Evolutionary conservation across 192 early-diverging fungal genomes (phyloP), one percentile per base, ranked within the genome.

Genomic region (Podila epicladia): DNA sequence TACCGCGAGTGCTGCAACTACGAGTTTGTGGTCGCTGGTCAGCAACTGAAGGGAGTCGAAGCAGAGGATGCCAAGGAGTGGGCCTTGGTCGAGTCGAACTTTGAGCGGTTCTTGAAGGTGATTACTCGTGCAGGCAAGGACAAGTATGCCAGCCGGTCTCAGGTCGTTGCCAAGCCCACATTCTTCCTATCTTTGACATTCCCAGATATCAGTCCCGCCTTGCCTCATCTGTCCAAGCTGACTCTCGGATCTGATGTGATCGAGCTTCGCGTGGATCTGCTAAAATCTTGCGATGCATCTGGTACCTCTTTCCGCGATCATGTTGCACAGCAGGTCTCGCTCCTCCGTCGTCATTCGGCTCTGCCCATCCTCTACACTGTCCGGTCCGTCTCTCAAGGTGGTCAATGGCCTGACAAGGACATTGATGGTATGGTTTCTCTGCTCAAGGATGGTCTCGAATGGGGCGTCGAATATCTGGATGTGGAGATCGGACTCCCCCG

Each of bases 391-490:
- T 86, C 88, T 29, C 98, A 99, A 84, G 97, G 94, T 58, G 97
- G 97, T 33, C 88, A 87, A 7, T 99, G 94, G 86, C 88, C 92
- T 9, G 90, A 91, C 31, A 84, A 86, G 12, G 88, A 88, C 20
- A 72, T 85, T 41, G 82, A 90, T 35, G 88, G 86, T 19, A 87
- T 94, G 88, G 86, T 91, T 37, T 84, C 83, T 7, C 83, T 98
- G 19, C 74, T 98, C 49, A 65, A 77, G 15, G 79, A 85, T 57
- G 97, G 92, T 26, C 50, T 94, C 28, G 86, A 89, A 60, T 96
- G 95, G 95, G 97, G 96, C 29, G 94, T 95, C 79, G 97, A 98
- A 84, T 97, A 94, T 74, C 82, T 99, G 32, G 98, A 98, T 77
- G 86, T 98, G 29, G 96, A 98, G 75, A 85, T 94, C 33, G 71